These are phyloP conservation scores for Crithidia fasciculata DNA, from an alignment of 208 protist species.

Conservation along the genomic window DNA sequence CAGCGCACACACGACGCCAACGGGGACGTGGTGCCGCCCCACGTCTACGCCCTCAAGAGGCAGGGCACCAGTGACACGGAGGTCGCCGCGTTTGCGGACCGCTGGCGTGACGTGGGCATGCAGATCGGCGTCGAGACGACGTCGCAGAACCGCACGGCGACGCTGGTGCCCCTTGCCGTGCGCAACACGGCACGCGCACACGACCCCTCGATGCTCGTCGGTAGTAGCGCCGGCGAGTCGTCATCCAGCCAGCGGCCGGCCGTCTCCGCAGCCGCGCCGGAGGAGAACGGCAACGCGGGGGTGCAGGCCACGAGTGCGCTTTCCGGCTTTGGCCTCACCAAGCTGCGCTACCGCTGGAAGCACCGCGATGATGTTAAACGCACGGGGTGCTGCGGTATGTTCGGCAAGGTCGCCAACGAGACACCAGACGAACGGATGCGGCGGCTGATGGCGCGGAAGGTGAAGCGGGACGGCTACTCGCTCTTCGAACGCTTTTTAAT, in stretches of 20 bases:
- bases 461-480: conserved; percentile 48
- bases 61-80: conserved; percentile 12
- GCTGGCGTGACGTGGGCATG: conserved; percentile 23
- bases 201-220: conserved; percentile 38
- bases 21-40: conserved; percentile 23
- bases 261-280: not conserved
- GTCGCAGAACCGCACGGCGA: conserved; percentile 16
- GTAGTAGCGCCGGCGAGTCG: not conserved
- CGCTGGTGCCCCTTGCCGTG: conserved; percentile 33
- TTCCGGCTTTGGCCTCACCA: conserved; percentile 34
- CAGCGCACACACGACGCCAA: conserved; percentile 5
- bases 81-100: conserved; percentile 23
- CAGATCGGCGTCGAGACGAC: conserved; percentile 20
- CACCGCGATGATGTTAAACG: conserved; percentile 27
- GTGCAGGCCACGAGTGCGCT: conserved; percentile 15
- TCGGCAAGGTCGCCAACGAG: conserved; percentile 36
- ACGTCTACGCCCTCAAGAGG: conserved; percentile 8
- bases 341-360: conserved; percentile 38
- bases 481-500: conserved; percentile 49
- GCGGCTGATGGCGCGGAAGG: conserved; percentile 36
- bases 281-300: not conserved
- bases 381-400: conserved; percentile 34
- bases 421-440: conserved; percentile 38
- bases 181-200: conserved; percentile 41
- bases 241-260: not conserved